Percentiles rank a stretch among this genome's conserved stretches.
phyloP scores from a whole-genome alignment of 2,329 filamentous ascomycete genomes.

The Penicillium sp. region DNA sequence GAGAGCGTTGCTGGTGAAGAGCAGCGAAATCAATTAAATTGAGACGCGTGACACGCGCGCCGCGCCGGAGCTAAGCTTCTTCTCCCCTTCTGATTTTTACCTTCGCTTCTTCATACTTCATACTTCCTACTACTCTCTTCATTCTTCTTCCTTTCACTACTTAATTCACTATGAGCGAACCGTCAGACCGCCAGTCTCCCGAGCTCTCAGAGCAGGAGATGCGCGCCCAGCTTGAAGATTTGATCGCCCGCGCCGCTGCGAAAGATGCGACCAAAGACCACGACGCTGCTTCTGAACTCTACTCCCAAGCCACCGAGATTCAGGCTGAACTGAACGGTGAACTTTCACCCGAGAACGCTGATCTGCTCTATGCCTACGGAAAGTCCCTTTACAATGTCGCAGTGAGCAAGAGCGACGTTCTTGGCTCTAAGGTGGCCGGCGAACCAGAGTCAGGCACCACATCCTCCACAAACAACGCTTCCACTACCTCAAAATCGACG shows the following conservation, averaged over 20 bases:
- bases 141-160: not conserved
- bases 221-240: constrained; percentile 71
- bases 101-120: constrained; percentile 1
- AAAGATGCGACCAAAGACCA: constrained; percentile 91
- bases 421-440: constrained; percentile 75
- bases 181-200: constrained; percentile 15
- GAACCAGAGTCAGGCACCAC: constrained; percentile 56
- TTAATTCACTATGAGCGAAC: constrained; percentile 27
- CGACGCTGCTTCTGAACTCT: constrained; percentile 80
- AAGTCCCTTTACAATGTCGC: constrained; percentile 92
- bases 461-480: constrained; percentile 42
- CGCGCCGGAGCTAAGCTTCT: constrained; percentile 2
- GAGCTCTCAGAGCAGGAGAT: constrained; percentile 31
- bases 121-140: not conserved
- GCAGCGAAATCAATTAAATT: constrained; percentile 6
- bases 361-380: constrained; percentile 92
- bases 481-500: constrained; percentile 16
- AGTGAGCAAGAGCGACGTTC: constrained; percentile 89
- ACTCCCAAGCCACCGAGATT: constrained; percentile 83
- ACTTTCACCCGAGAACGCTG: constrained; percentile 84
- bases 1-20: not conserved
- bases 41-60: constrained; percentile 10
- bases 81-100: not conserved
- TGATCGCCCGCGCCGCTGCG: constrained; percentile 77
- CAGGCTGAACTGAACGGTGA: constrained; percentile 93